Evolutionary conservation across 352 stramenopile species (phyloP), one percentile per base, ranked within the genome.

Genomic region (Phytophthora ohioensis): DNA sequence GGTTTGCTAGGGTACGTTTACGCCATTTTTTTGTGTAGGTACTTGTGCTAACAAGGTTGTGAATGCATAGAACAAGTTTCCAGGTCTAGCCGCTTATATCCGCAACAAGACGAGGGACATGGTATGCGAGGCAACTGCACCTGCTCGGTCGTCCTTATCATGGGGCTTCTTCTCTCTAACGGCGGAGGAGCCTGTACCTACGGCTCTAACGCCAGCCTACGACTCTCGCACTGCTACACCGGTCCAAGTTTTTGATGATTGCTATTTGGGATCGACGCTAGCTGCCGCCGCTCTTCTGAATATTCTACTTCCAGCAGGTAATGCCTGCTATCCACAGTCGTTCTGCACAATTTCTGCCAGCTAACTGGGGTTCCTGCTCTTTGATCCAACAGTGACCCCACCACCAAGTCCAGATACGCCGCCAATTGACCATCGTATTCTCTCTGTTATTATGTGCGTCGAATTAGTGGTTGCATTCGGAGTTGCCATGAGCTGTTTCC

Each of bases 371-470:
- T 58, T 45, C 4, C 6, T 67, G 39, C 32, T 64, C 31, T 58
- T 47, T 31, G 67, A 10, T 43, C 34, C n/a, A 60, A 68, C 17
- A 87, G 86, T 91, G 41, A 91, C 75, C 5, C 67, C 78, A 4
- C 85, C 85, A 43, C 89, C 89, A 21, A 92, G 78, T 36, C 89
- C 89, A 21, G 87, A 94, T 49, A 84, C 85, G 9, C 87, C 86
- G 7, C 89, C 89, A 6, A 80, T 96, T 56, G 86, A 96, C 57
- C 89, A 93, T 63, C 83, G 80, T 54, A 92, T 93, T 71, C 76
- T 96, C 49, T 90, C 88, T 10, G 76, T 93, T 36, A 92, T 96
- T 71, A 96, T 96, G 89, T 93, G 83, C 61, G 78, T 96, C 42
- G 89, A 96, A 52, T 72, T 96, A 21, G 79, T 95, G 13, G 89